Evolutionary conservation across 768 basidiomycete genomes (phyloP).

Genomic region (Clitopilus hobsonii): DNA sequence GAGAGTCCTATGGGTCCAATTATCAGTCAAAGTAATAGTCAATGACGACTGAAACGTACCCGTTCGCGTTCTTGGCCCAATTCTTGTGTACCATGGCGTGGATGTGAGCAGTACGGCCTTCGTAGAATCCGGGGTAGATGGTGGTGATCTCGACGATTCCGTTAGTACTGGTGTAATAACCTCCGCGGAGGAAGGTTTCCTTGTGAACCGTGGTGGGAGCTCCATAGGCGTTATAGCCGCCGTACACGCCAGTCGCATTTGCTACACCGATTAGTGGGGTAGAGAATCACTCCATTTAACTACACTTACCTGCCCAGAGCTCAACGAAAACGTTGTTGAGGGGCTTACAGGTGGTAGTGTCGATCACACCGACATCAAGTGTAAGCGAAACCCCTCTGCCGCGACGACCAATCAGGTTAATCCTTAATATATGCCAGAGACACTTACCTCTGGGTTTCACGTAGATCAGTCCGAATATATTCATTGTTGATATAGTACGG

Average conservation of each 20-base stretch:
- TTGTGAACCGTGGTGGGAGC: not conserved
- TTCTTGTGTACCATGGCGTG: slow-evolving; percentile 25
- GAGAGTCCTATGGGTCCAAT: slow-evolving; percentile 20
- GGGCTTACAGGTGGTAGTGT: slow-evolving; percentile 1
- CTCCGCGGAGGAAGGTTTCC: not conserved
- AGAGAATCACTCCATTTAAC: not conserved
- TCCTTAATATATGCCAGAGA: not conserved
- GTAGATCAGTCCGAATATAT: slow-evolving; percentile 18
- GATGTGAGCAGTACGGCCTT: slow-evolving; percentile 28
- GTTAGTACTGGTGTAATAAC: slow-evolving; percentile 1
- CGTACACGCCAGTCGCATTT: not conserved
- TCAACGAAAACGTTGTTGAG: not conserved
- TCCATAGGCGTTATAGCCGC: not conserved
- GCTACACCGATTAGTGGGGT: not conserved
- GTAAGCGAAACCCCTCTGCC: slow-evolving; percentile 25
- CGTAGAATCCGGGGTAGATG: slow-evolving; percentile 25
- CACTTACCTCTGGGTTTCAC: slow-evolving; percentile 18
- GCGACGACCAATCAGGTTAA: not conserved
- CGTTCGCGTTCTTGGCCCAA: slow-evolving; percentile 6
- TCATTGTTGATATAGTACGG: slow-evolving; percentile 24
- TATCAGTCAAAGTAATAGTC: slow-evolving; percentile 24
- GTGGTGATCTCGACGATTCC: slow-evolving; percentile 27
- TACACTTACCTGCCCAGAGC: not conserved
- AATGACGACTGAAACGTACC: slow-evolving; percentile 10
- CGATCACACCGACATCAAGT: slow-evolving; percentile 10